These are phyloP conservation scores for Zoysia pacifica DNA, from an alignment of 176 grass and related monocot species.

Conservation along the genomic window DNA sequence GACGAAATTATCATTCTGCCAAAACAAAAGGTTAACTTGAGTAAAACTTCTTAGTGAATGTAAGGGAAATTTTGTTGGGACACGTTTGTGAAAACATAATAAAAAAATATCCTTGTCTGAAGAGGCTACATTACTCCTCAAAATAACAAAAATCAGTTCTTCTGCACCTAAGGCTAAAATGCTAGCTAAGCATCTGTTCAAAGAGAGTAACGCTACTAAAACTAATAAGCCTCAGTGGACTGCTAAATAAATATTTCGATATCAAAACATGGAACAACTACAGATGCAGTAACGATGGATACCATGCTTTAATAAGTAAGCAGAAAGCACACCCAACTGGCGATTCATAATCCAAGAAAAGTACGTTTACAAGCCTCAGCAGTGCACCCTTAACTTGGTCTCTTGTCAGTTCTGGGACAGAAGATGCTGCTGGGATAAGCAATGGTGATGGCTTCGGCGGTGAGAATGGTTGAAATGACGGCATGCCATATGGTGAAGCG, in stretches of 20 bases:
- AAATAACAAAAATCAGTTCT: not conserved
- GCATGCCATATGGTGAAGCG: constrained; percentile 35
- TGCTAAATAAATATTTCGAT: constrained; percentile 15
- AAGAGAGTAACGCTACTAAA: not conserved
- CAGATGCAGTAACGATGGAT: not conserved
- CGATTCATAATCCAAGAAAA: not conserved
- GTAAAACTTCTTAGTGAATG: constrained; percentile 11
- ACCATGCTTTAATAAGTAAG: not conserved
- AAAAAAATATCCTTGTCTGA: not conserved
- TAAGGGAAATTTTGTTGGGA: not conserved
- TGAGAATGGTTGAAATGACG: constrained; percentile 50
- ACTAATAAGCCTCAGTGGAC: not conserved
- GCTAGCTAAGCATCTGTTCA: not conserved
- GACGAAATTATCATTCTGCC: constrained; percentile 64
- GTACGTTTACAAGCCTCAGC: constrained; percentile 63
- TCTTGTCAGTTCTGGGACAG: constrained; percentile 43
- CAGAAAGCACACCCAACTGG: not conserved
- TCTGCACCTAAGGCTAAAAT: not conserved
- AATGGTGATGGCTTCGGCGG: constrained; percentile 41
- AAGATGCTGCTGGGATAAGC: constrained; percentile 41
- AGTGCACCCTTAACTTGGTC: constrained; percentile 51
- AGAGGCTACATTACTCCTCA: not conserved
- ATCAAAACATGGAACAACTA: not conserved
- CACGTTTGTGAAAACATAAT: not conserved
- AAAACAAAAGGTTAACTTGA: not conserved